Conservation (phyloP, 192 early-diverging fungal genomes). For the Radiomyces spectabilis region DNA sequence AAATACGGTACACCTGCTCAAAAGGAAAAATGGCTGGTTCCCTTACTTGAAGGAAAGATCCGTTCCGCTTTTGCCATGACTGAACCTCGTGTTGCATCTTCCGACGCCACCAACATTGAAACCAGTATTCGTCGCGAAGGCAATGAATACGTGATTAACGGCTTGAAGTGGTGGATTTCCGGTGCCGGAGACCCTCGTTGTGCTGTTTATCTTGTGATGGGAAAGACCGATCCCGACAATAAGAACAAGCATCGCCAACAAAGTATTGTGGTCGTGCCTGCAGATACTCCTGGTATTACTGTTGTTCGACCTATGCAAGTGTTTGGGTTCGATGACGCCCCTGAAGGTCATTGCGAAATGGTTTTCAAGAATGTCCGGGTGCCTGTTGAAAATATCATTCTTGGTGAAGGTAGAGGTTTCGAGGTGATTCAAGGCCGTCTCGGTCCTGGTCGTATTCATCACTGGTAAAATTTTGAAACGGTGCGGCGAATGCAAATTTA, state of each 20-base stretch:
- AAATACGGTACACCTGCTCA: conserved; percentile 87
- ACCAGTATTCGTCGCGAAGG: conserved; percentile 65
- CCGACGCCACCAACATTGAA: conserved; percentile 97
- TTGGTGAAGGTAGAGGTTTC: conserved; percentile 97
- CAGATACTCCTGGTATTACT: conserved; percentile 71
- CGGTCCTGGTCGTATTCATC: conserved; percentile 96
- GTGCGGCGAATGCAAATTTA: neutral
- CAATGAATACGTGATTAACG: conserved; percentile 63
- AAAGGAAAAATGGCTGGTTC: conserved; percentile 70
- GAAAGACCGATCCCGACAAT: conserved; percentile 68
- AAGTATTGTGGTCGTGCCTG: conserved; percentile 82
- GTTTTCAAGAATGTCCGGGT: conserved; percentile 84
- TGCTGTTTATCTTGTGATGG: conserved; percentile 87
- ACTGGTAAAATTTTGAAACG: too few relatives aligned
- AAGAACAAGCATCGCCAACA: conserved; percentile 79
- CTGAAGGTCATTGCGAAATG: conserved; percentile 95
- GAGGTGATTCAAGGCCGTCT: conserved; percentile 96
- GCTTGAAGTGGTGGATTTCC: conserved; percentile 98
- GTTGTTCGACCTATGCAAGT: conserved; percentile 82
- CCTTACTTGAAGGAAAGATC: conserved; percentile 86
- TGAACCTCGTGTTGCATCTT: conserved; percentile 90
- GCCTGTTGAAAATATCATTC: conserved; percentile 78
- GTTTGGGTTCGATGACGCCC: conserved; percentile 95
- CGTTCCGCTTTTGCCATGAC: conserved; percentile 99
- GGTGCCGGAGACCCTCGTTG: conserved; percentile 93